Evolutionary conservation across 179 eudicot species (phyloP).

Genomic region (Drosera spatulata): DNA sequence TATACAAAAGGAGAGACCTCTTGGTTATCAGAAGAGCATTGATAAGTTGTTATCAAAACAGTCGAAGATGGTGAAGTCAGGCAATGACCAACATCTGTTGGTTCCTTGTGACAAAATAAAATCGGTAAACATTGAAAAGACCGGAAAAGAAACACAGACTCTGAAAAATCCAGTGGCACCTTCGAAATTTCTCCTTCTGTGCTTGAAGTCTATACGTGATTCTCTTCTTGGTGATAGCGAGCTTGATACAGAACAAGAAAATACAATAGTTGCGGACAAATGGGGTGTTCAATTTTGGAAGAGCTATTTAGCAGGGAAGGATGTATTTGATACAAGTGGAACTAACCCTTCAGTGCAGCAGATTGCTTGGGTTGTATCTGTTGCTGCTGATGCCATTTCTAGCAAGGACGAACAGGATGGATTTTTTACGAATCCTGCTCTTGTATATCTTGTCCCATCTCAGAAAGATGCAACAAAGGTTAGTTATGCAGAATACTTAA

Average conservation of each 20-base stretch:
- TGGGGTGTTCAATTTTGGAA: slow-evolving; percentile 95
- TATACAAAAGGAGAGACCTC: slow-evolving; percentile 11
- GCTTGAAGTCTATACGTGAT: slow-evolving; percentile 59
- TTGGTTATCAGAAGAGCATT: slow-evolving; percentile 6
- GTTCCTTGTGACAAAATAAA: slow-evolving; percentile 8
- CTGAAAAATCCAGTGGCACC: slow-evolving; percentile 33
- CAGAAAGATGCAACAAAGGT: slow-evolving; percentile 76
- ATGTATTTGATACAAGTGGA: slow-evolving; percentile 51
- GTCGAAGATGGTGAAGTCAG: slow-evolving; percentile 11
- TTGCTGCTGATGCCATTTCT: slow-evolving; percentile 69
- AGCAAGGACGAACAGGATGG: slow-evolving; percentile 64
- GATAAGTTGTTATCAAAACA: slow-evolving; percentile 10
- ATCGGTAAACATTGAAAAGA: slow-evolving; percentile 14
- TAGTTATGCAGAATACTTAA: slow-evolving; percentile 7
- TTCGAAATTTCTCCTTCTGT: slow-evolving; percentile 57
- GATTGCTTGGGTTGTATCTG: slow-evolving; percentile 81
- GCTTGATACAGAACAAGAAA: slow-evolving; percentile 22
- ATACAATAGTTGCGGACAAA: slow-evolving; percentile 33
- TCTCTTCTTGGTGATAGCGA: slow-evolving; percentile 24
- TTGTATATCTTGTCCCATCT: slow-evolving; percentile 79
- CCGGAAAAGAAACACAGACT: slow-evolving; percentile 13
- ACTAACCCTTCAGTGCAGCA: slow-evolving; percentile 46
- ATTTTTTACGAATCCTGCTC: slow-evolving; percentile 44
- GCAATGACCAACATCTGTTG: slow-evolving; percentile 9
- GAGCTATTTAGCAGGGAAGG: slow-evolving; percentile 40